phyloP scores from a whole-genome alignment of 2,329 filamentous ascomycete species.

The Colletotrichum spaethianum region DNA sequence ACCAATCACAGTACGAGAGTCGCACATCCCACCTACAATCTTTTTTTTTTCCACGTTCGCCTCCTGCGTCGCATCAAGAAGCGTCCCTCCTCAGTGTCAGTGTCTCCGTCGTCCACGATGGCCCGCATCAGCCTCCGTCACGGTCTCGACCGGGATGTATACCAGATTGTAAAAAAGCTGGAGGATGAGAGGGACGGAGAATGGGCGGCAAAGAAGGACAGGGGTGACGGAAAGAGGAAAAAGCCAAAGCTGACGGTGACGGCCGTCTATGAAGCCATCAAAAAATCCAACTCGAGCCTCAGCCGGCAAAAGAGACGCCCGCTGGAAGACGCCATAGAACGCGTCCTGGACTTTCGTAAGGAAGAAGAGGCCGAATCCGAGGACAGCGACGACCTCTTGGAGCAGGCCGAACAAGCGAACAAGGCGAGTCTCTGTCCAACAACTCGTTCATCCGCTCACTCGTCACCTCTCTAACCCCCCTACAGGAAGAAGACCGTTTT shows the following conservation, averaged over 20 bases:
- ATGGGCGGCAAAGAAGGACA: conserved; percentile 34
- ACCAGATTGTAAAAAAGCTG: conserved; percentile 84
- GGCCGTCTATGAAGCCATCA: conserved; percentile 79
- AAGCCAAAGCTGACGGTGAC: conserved; percentile 65
- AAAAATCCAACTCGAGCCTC: conserved; percentile 87
- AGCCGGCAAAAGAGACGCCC: conserved; percentile 85
- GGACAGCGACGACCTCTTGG: conserved; percentile 66
- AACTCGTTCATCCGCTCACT: conserved; percentile 39
- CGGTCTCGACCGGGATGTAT: conserved; percentile 79
- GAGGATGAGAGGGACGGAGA: conserved; percentile 74
- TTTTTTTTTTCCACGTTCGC: conserved; percentile 7
- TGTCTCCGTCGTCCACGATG: conserved; percentile 10
- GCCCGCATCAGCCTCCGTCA: conserved; percentile 60
- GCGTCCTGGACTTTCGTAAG: conserved; percentile 81
- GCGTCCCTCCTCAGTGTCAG: neutral
- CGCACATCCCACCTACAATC: neutral
- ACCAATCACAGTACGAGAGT: neutral
- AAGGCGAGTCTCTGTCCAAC: conserved; percentile 33
- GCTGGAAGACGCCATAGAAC: conserved; percentile 88
- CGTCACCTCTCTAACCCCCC: neutral
- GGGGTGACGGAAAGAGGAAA: conserved; percentile 63
- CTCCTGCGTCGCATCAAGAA: conserved; percentile 6
- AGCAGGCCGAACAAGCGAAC: conserved; percentile 41
- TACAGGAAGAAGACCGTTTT: conserved; percentile 53
- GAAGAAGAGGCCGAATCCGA: conserved; percentile 72